Evolutionary conservation across 1,284 basidiomycete species (phyloP), one percentile per base, ranked within the genome.

Genomic region (Puccinia coronata): DNA sequence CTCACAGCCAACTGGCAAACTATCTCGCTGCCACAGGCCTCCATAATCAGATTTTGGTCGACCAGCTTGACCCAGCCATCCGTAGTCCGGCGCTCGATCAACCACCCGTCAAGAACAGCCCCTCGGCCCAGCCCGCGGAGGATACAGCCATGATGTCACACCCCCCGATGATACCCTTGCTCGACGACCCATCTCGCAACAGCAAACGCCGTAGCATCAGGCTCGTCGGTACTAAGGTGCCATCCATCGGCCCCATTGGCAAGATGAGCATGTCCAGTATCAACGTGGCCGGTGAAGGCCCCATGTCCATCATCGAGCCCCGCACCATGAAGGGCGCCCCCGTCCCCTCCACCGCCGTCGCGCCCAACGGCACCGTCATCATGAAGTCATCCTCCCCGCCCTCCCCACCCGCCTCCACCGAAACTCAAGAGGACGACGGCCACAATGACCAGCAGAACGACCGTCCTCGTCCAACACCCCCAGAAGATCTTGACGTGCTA

Each of bases 381-480:
- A 49, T 55, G 36, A 67, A 63, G n/a, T 51, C 47, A 1, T 63
- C 69, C 23, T 73, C 69, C 8, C 78, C 70, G 0, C 55, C 59
- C 18, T 80, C 78, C 1, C 78, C 78, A 4, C 78, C 78, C 11
- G 59, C 78, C 18, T 63, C 69, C 25, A 67, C 43, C 14, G 95
- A 95, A 84, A 89, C 99, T 14, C 41, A 71, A 53, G 69, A 25
- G 16, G 43, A 71, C 4, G 69, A 71, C 14, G 69, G 41, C 2
- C 69, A 71, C 11, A 96, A 99, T 85, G 88, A 98, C 55, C 93
- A 94, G 85, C 93, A 92, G 81, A 88, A 98, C 55, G 95, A 96
- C 3, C 87, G 98, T 70, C 93, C 84, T 92, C 93, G 6, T 91
- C 92, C 0, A 92, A 94, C 65, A 94, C 63, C 77, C 16, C 47